Evolutionary conservation across 2,329 filamentous ascomycete genomes (phyloP), one percentile per base, ranked within the genome.

Genomic region (Diaporthe humulicola): DNA sequence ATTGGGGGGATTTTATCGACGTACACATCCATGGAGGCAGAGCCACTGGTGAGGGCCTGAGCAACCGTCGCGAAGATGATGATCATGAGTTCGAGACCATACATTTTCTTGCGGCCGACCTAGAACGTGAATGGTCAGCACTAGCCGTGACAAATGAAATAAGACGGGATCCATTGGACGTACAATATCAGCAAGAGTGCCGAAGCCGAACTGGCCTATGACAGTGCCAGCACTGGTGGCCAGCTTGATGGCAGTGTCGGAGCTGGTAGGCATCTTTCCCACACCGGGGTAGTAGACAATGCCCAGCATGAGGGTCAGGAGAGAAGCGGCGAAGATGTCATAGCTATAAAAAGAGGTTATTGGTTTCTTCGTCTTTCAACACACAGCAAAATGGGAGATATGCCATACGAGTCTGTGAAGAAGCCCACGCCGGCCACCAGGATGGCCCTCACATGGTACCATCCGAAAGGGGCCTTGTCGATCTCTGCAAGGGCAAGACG

Each of bases 181-280:
- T 56, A 80, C 79, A 40, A 80, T 74, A 74, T 97, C 95, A 38
- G 94, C 95, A 30, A 96, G 86, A 81, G 89, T 92, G 81, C 95
- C 94, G 81, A 98, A 97, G 64, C 90, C 90, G 42, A 97, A 86
- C 85, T 97, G 95, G 48, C 95, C 95, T 67, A 97, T 86, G 71
- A 97, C 94, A 28, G 94, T 97, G 75, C 95, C 95, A 75, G 92
- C 93, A 40, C 93, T 96, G 17, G 94, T 97, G 30, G 95, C 91
- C 73, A 96, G 91, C 85, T 97, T 97, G 87, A 97, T 95, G 33
- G 94, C 93, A 6, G 92, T 96, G 79, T 97, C 94, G 12, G 93
- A 90, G 73, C 84, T 87, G 42, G 88, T 85, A 17, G 94, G 92
- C 80, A 96, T 93, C 45, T 86, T 86, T 25, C 91, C 91, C 19